Evolutionary conservation across 2,329 filamentous ascomycete genomes (phyloP), one percentile per base, ranked within the genome.

Genomic region (Remersonia thermophila): DNA sequence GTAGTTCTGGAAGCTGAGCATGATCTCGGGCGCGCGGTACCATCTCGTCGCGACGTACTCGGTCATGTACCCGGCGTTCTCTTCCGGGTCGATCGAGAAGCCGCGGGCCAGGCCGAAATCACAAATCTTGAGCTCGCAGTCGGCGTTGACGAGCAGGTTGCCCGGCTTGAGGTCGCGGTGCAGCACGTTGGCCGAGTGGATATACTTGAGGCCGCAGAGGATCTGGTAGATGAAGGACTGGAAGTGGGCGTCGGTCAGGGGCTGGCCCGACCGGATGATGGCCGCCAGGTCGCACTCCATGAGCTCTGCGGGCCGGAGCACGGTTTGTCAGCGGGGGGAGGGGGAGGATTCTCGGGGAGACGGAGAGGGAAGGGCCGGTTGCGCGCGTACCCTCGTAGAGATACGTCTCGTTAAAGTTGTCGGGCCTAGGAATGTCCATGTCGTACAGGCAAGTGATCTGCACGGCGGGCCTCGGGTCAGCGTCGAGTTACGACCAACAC

Each of bases 161-260:
- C 91, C 91, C 26, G 91, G 91, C 66, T 98, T 98, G 55, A 98
- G 63, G 59, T 98, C 91, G 58, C 91, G 82, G 60, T 98, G 91
- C 47, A 98, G 71, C 35, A 98, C 91, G 54, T 96, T 96, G 50
- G 91, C 91, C 15, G 89, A 96, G 68, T 98, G 91, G 48, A 98
- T 96, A 62, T 96, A 98, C 69, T 98, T 98, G 51, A 98, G 71
- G 46, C 91, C 91, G 59, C 91, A 96, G 5, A 98, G 80, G 49
- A 98, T 98, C 71, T 98, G 91, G 69, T 98, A 98, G 65, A 98
- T 95, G 66, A 98, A 98, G 35, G 91, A 96, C 64, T 98, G 91
- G 69, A 98, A 98, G 62, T 98, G 91, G 37, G 91, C 91, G 57
- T 98, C 91, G 55, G 91, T 98, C 57, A 98, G 70, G 32, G 91